Percentiles rank a stretch among this genome's conserved stretches.
These are phyloP conservation scores for Aspergillus puulaauensis DNA, from an alignment of 2,329 filamentous ascomycete species.

Conservation along the genomic window DNA sequence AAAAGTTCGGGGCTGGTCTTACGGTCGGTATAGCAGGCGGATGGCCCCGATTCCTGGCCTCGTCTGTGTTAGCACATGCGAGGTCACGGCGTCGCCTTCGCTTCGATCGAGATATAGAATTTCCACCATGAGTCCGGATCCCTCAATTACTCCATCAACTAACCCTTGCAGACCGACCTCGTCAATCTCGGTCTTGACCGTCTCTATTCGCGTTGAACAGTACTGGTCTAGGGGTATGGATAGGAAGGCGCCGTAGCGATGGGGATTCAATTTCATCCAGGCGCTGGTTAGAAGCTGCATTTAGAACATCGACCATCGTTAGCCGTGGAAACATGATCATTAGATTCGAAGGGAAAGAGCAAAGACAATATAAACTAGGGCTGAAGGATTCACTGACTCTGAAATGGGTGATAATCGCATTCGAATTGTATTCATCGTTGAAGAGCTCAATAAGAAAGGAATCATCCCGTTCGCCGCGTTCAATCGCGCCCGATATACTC, in stretches of 20 bases:
- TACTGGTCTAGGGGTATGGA: conserved; percentile 65
- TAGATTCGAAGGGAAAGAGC: background rate
- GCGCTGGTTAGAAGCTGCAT: conserved; percentile 74
- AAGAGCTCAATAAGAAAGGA: conserved; percentile 66
- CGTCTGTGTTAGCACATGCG: conserved; percentile 40
- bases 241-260: conserved; percentile 71
- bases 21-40: conserved; percentile 67
- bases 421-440: conserved; percentile 68
- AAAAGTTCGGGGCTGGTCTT: conserved; percentile 28
- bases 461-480: conserved; percentile 55
- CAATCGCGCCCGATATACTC: conserved; percentile 60
- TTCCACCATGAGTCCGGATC: conserved; percentile 75
- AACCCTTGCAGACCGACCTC: conserved; percentile 80
- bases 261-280: conserved; percentile 74
- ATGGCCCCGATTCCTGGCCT: conserved; percentile 59
- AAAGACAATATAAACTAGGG: background rate
- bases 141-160: conserved; percentile 75
- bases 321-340: conserved; percentile 19
- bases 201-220: conserved; percentile 69
- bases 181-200: conserved; percentile 80
- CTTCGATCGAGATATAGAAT: conserved; percentile 91
- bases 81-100: conserved; percentile 69
- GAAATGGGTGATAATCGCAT: conserved; percentile 81
- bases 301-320: conserved; percentile 12
- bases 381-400: conserved; percentile 48